Evolutionary conservation across 2,329 filamentous ascomycete genomes (phyloP), one percentile per base, ranked within the genome.

Genomic region (Gnomoniopsis sp.): DNA sequence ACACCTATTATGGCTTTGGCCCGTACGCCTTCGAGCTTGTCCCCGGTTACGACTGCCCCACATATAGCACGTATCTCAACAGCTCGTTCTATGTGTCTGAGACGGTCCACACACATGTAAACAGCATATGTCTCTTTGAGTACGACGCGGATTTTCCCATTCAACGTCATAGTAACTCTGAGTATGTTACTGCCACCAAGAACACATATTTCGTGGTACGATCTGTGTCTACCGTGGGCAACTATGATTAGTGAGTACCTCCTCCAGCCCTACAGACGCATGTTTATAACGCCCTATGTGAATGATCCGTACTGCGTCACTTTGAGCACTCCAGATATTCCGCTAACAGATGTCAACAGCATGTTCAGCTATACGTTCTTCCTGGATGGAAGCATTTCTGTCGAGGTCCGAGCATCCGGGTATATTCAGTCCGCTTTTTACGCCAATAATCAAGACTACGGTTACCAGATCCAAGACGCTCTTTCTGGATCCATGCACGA

Each of bases 61-160:
- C 73, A 0, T 77, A 80, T 49, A 73, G 80, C 0, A 80, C 77
- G 0, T 84, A 78, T 60, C 71, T 82, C 43, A 78, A 82, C 65
- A 71, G 72, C 1, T 72, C 73, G 3, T 79, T 78, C 55, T 79
- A 77, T 57, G 72, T 74, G 3, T 69, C 67, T 1, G 77, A 77
- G 57, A 76, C 71, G 1, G 77, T 75, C 0, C 71, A 74, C 59
- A 77, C 73, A 0, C 78, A 82, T 55, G 68, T 72, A 1, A 75
- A 80, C 66, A 78, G 75, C 58, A 76, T 87, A 46, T 87, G 84
- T 64, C 59, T 85, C 30, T 85, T 85, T 60, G 82, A 85, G 66
- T 75, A 72, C 54, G 77, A 78, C 17, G 69, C 77, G 0, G 78
- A 78, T 46, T 78, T 75, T 63, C 75, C 81, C 1, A 75, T 85